These are phyloP conservation scores for Austroboletus novae-zelandiae DNA, from an alignment of 1,284 basidiomycete species.

Conservation along the genomic window DNA sequence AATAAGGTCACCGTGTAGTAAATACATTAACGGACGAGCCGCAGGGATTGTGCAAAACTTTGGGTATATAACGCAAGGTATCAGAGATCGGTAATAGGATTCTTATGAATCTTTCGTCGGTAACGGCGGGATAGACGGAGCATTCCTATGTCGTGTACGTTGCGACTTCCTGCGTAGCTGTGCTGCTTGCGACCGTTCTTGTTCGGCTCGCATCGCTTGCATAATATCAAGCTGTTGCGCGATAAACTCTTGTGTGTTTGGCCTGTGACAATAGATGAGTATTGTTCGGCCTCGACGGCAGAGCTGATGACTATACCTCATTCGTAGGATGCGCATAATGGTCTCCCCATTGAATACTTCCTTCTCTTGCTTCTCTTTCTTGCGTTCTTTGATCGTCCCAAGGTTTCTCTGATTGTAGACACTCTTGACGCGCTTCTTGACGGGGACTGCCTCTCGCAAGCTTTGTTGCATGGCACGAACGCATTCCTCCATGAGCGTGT, in stretches of 20 bases:
- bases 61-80: conserved; percentile 30
- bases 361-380: conserved; percentile 84
- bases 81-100: conserved; percentile 11
- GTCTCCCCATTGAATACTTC: conserved; percentile 75
- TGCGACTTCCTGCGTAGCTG: conserved; percentile 54
- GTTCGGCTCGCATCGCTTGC: conserved; percentile 71
- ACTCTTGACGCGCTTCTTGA: conserved; percentile 88
- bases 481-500: conserved; percentile 94
- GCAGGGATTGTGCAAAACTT: conserved; percentile 4
- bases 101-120: conserved; percentile 20
- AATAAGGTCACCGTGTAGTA: neutral
- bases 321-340: conserved; percentile 88
- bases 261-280: conserved; percentile 33
- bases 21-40: neutral
- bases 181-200: conserved; percentile 58
- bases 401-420: conserved; percentile 89
- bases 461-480: conserved; percentile 89
- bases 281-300: neutral
- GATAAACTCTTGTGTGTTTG: conserved; percentile 85
- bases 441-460: conserved; percentile 68
- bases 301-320: conserved; percentile 62
- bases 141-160: conserved; percentile 33
- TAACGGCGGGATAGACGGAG: conserved; percentile 32
- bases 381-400: conserved; percentile 94
- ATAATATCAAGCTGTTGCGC: conserved; percentile 83